Conservation (phyloP, 495 filamentous ascomycete species). For the Astrothelium subdiscretum region DNA sequence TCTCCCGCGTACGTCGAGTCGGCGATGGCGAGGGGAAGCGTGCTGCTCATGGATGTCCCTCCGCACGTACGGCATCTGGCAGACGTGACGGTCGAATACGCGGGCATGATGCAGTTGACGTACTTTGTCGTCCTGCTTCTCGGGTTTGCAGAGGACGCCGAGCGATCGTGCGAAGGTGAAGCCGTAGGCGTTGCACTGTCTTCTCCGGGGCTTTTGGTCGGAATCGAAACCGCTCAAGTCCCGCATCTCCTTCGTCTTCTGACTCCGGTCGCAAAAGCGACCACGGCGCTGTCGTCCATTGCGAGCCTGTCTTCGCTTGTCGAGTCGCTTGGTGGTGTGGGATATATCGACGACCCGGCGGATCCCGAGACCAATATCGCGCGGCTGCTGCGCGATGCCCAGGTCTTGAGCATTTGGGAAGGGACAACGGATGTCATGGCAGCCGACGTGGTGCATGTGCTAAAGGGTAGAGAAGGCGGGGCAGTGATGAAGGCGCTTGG, state of each 20-base stretch:
- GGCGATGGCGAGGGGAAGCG: slow-evolving; percentile 34
- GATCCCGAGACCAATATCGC: slow-evolving; percentile 53
- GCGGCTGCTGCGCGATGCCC: slow-evolving; percentile 51
- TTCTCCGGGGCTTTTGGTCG: background rate
- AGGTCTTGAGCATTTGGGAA: slow-evolving; percentile 62
- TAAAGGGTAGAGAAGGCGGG: slow-evolving; percentile 33
- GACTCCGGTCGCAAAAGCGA: slow-evolving; percentile 55
- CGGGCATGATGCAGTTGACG: slow-evolving; percentile 45
- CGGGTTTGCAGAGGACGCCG: slow-evolving; percentile 35
- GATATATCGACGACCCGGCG: slow-evolving; percentile 53
- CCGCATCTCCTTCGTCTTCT: slow-evolving; percentile 46
- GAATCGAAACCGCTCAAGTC: background rate
- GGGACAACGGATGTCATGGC: slow-evolving; percentile 63
- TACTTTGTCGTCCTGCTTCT: slow-evolving; percentile 52
- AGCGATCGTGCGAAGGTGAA: no score
- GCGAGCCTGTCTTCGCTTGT: slow-evolving; percentile 51
- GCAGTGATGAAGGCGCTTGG: slow-evolving; percentile 32
- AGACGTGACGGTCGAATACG: slow-evolving; percentile 39
- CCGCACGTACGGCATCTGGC: slow-evolving; percentile 54
- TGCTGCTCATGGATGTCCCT: slow-evolving; percentile 41
- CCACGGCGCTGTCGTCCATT: slow-evolving; percentile 44
- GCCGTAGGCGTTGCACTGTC: background rate
- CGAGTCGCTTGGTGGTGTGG: slow-evolving; percentile 63
- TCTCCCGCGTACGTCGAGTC: slow-evolving; percentile 41
- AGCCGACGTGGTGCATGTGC: slow-evolving; percentile 47